phyloP scores from a whole-genome alignment of 2,329 filamentous ascomycete genomes.

The Onygena corvina region DNA sequence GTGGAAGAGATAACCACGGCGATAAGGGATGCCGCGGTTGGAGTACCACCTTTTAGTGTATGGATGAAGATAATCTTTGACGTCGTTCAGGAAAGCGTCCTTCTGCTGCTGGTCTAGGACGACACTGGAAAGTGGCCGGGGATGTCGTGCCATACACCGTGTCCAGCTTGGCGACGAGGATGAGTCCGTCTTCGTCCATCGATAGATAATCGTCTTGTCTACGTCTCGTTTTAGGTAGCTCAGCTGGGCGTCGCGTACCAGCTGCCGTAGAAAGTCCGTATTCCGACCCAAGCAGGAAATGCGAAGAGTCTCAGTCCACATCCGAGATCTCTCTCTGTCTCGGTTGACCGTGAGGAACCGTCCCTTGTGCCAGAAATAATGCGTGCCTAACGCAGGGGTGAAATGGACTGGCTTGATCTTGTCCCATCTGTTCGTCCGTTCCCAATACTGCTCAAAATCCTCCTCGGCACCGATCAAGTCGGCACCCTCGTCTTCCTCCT shows the following conservation, averaged over 20 bases:
- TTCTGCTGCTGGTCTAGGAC: slow-evolving; percentile 43
- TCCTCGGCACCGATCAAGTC: neutral
- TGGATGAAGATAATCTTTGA: slow-evolving; percentile 46
- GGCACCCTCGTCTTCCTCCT: neutral
- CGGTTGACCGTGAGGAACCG: slow-evolving; percentile 37
- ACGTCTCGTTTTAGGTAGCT: slow-evolving; percentile 27
- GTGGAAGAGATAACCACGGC: slow-evolving; percentile 65
- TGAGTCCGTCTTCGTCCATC: slow-evolving; percentile 19
- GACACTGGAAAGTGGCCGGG: slow-evolving; percentile 43
- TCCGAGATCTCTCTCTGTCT: slow-evolving; percentile 19
- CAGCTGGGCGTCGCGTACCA: slow-evolving; percentile 29
- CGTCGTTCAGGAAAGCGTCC: slow-evolving; percentile 39
- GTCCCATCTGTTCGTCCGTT: slow-evolving; percentile 28
- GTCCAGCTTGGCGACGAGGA: slow-evolving; percentile 22
- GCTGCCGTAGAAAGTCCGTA: slow-evolving; percentile 24
- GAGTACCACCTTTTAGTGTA: slow-evolving; percentile 33
- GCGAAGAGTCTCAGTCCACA: slow-evolving; percentile 21
- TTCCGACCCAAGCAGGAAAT: slow-evolving; percentile 29
- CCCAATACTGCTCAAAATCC: slow-evolving; percentile 27
- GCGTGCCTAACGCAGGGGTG: slow-evolving; percentile 54
- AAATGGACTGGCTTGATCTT: slow-evolving; percentile 37
- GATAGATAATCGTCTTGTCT: slow-evolving; percentile 30
- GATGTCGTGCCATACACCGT: slow-evolving; percentile 34
- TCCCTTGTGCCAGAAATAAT: slow-evolving; percentile 57
- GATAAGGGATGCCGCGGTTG: slow-evolving; percentile 51